Conservation (phyloP, 306 rosid species). For the Ziziphus jujuba region DNA sequence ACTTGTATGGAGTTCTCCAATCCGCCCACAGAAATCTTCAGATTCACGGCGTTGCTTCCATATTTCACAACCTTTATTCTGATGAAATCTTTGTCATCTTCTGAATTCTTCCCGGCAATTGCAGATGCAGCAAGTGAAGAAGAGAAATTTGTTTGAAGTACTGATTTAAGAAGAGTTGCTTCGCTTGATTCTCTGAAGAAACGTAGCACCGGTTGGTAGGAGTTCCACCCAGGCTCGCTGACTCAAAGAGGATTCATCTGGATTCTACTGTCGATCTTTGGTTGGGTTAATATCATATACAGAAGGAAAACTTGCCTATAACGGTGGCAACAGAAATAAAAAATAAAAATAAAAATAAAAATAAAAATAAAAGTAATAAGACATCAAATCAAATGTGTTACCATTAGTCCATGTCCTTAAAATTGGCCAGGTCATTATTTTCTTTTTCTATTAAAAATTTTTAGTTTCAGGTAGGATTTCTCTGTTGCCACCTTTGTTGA, state of each 20-base stretch:
- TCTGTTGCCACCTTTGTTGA: no score
- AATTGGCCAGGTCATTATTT: no score
- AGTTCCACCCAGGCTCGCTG: conserved; percentile 69
- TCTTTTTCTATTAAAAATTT: no score
- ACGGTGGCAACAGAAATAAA: no score
- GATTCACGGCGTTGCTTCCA: conserved; percentile 52
- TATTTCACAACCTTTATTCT: conserved; percentile 85
- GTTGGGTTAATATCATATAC: no score
- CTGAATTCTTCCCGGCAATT: conserved; percentile 46
- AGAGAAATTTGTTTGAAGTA: conserved; percentile 40
- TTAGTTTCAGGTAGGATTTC: no score
- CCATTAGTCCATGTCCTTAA: no score
- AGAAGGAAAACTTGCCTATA: no score
- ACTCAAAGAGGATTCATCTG: conserved; percentile 87
- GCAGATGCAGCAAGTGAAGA: conserved; percentile 58
- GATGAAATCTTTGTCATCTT: conserved; percentile 31
- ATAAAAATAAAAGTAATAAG: no score
- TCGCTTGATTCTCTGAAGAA: conserved; percentile 77
- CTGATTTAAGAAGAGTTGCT: conserved; percentile 65
- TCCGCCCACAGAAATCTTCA: conserved; percentile 47
- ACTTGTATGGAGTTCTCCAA: conserved; percentile 43
- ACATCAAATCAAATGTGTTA: no score
- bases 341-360: no score
- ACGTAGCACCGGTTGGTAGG: conserved; percentile 87
- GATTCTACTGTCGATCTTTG: no score